Evolutionary conservation across 2,329 filamentous ascomycete species (phyloP), one percentile per base, ranked within the genome.

Genomic region (Diaporthe citrichinensis): DNA sequence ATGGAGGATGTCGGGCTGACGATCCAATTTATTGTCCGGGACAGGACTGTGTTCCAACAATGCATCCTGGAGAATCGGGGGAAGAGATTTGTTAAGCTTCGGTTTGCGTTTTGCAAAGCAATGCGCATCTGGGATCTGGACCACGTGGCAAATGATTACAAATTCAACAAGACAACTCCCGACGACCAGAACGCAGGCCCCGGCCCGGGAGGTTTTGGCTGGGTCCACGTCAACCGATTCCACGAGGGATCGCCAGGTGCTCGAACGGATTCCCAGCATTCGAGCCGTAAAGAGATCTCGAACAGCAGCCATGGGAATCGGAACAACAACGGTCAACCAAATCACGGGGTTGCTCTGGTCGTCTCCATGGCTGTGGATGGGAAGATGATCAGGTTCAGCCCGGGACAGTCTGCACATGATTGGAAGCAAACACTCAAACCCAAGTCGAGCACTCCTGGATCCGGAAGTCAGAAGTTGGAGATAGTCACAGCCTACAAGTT

Each of bases 401-500:
- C 7, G n/a, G 25, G 4, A 41, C 25, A 41, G 12, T 23, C n/a
- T 6, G 6, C 36, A 28, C 9, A 23, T 3, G 2, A 15, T 2
- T 41, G 34, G 53, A 7, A 28, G 10, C 8, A 55, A 14, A 23
- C 31, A 4, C 23, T 28, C 31, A 17, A 17, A 5, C 12, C 34
- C 6, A 61, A 9, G 9, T 61, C 58, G 14, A 9, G 31, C 55
- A 55, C 25, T 17, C 1, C 51, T 6, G 12, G 1, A 9, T 0
- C 3, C 12, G 31, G 0, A 55, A 4, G 25, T 25, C 53, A 23
- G 15, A 23, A 2, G 12, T 10, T 28, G n/a, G 58, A 61, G 3
- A 61, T 61, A 61, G 58, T 61, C 36, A 61, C 58, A 41, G 58
- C 58, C 0, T 61, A 61, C 14, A 61, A 44, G n/a, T 41, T 61